phyloP scores from a whole-genome alignment of 75 land plant species.

The Pinus taeda region DNA sequence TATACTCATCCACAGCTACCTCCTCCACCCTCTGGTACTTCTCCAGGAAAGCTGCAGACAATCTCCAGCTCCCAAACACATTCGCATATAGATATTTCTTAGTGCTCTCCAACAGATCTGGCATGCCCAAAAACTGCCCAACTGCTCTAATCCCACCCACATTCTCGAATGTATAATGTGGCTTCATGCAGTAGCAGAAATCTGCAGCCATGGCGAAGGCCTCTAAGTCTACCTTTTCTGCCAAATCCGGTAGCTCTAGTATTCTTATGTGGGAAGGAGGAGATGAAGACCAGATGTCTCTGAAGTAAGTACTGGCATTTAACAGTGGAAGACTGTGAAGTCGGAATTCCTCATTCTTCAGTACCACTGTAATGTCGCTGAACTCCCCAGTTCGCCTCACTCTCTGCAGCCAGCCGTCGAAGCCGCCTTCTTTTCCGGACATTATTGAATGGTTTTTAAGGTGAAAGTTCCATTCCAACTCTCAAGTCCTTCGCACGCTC shows the following conservation, averaged over 20 bases:
- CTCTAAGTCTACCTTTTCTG: conserved; percentile 23
- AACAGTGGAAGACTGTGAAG: conserved; percentile 39
- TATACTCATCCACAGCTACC: conserved; percentile 40
- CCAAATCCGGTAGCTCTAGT: conserved; percentile 9
- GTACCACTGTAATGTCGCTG: conserved; percentile 33
- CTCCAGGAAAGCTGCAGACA: conserved; percentile 21
- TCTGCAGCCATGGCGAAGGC: conserved; percentile 37
- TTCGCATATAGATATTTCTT: conserved; percentile 33
- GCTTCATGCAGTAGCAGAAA: conserved; percentile 37
- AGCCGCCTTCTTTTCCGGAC: conserved; percentile 35
- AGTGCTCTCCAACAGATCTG: conserved; percentile 30
- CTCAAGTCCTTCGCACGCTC: not conserved
- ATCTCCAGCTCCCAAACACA: conserved; percentile 35
- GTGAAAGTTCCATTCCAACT: not conserved
- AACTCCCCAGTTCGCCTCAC: conserved; percentile 42
- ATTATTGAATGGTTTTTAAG: conserved; percentile 4
- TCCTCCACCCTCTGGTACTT: conserved; percentile 13
- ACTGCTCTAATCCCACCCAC: conserved; percentile 22
- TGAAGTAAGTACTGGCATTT: conserved; percentile 31
- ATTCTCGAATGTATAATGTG: conserved; percentile 26
- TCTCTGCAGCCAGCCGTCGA: conserved; percentile 40
- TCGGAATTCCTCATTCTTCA: conserved; percentile 29
- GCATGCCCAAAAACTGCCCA: conserved; percentile 40
- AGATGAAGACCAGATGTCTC: conserved; percentile 14
- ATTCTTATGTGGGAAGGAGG: not conserved